phyloP scores from a whole-genome alignment of 495 filamentous ascomycete genomes.

The Penicillium pulvis region DNA sequence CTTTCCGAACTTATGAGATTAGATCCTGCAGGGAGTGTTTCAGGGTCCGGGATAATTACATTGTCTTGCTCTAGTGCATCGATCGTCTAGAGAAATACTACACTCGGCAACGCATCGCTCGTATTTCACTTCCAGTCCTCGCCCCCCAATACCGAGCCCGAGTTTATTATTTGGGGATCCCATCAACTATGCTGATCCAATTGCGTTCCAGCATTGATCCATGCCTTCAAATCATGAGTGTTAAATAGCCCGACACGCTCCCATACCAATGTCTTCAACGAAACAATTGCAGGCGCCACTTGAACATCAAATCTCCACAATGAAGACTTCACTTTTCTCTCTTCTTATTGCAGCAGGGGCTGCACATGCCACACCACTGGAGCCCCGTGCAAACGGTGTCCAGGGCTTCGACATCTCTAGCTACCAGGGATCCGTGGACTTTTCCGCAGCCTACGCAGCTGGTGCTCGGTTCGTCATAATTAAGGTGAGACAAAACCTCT shows the following conservation, averaged over 20 bases:
- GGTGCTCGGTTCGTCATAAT: conserved; percentile 71
- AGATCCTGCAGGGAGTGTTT: not conserved
- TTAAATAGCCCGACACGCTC: not conserved
- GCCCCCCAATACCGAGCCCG: not conserved
- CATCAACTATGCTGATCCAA: not conserved
- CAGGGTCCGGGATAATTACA: not conserved
- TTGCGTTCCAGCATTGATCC: not conserved
- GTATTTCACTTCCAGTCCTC: not conserved
- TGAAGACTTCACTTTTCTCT: conserved; percentile 19
- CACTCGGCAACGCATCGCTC: not conserved
- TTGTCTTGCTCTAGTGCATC: not conserved
- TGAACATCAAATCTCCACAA: not conserved
- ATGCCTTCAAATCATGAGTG: not conserved
- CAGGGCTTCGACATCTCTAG: conserved; percentile 68
- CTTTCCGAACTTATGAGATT: not conserved
- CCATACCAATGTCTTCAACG: not conserved
- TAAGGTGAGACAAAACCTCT: conserved; percentile 46
- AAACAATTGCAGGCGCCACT: not conserved
- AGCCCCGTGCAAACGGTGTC: conserved; percentile 46
- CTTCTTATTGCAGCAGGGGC: conserved; percentile 20
- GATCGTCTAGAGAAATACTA: not conserved
- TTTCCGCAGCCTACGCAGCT: conserved; percentile 51
- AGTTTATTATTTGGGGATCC: not conserved
- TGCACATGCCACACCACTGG: conserved; percentile 25
- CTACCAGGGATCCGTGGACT: conserved; percentile 61